Base-by-base conservation (phyloP, 169 alveolate genomes). In the Plasmodium inui region DNA sequence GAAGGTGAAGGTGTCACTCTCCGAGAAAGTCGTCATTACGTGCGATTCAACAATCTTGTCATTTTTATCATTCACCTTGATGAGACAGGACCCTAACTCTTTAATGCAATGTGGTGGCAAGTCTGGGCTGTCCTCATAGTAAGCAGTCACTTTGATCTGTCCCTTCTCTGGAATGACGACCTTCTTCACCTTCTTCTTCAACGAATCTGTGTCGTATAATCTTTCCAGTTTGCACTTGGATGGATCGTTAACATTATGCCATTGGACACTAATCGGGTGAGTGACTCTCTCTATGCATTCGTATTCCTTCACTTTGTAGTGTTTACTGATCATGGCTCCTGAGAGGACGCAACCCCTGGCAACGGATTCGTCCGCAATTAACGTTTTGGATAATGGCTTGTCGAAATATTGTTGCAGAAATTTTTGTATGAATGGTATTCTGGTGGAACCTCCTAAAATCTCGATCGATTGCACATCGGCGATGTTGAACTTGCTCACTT, bases 321-420 rank as follows among this genome's bases (percentile, higher is more conserved):
- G 95, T 19, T 92, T 95, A 79, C 97, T 95, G 10, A 91, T 12
- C 95, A 96, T 95, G 14, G 97, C 97, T 19, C 96, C 97, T 30
- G 96, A 92, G 41, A 92, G 96, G 1, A 99, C 99, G 94, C 99
- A 98, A 1, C 99, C 99, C 90, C 99, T 97, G 10, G 99, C 99
- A 9, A 99, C 98, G 46, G 99, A 98, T 96, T 99, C 99, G 92
- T 98, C 99, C 26, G 99, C 98, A 78, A 98, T 97, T 71, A 99
- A 97, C 5, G 99, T 99, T 93, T 98, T 97, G 50, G 98, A 96
- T 22, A 98, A 96, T 44, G 97, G 98, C 14, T 94, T 95, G 74
- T 96, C 95, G 93, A 99, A 98, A 19, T 97, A 97, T 71, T 96
- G 95, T 83, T 98, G 95, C 41, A 98, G 96, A 44, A 96, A 93